A percentile compares a stretch with the other conserved stretches of the same genome.
These are phyloP conservation scores for Apocynum venetum DNA, from an alignment of 257 asterid genomes.

Conservation along the genomic window DNA sequence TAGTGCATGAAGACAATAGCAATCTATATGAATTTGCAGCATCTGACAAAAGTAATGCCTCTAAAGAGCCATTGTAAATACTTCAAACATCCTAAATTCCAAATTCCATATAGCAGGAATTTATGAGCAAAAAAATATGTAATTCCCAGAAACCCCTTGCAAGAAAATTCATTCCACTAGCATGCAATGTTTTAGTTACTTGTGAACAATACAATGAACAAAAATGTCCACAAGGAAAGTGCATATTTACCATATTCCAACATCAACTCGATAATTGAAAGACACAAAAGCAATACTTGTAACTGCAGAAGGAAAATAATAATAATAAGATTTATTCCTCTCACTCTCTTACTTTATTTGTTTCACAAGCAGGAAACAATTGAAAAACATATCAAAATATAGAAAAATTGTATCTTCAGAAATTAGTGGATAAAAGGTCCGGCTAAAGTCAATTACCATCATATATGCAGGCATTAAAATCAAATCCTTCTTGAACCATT, in stretches of 20 bases:
- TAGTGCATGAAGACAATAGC: neutral
- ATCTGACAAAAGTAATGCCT: neutral
- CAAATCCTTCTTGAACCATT: slow-evolving; percentile 84
- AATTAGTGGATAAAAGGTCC: neutral
- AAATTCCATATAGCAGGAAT: neutral
- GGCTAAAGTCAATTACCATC: slow-evolving; percentile 43
- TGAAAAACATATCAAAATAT: neutral
- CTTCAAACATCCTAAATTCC: neutral
- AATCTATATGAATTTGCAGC: neutral
- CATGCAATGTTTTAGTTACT: neutral
- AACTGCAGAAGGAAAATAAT: neutral
- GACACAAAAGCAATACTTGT: neutral
- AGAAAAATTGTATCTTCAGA: neutral
- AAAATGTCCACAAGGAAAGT: neutral
- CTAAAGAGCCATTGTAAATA: neutral
- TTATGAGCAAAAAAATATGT: neutral
- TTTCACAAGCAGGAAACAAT: neutral
- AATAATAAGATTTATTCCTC: neutral
- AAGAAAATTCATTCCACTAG: neutral
- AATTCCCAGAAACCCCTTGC: neutral
- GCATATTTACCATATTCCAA: neutral
- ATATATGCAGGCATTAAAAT: slow-evolving; percentile 85
- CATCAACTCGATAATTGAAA: neutral
- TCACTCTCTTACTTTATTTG: neutral
- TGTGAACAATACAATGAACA: neutral